Evolutionary conservation across 2,329 filamentous ascomycete species (phyloP), one percentile per base, ranked within the genome.

Genomic region (Mycosphaerella sp.): DNA sequence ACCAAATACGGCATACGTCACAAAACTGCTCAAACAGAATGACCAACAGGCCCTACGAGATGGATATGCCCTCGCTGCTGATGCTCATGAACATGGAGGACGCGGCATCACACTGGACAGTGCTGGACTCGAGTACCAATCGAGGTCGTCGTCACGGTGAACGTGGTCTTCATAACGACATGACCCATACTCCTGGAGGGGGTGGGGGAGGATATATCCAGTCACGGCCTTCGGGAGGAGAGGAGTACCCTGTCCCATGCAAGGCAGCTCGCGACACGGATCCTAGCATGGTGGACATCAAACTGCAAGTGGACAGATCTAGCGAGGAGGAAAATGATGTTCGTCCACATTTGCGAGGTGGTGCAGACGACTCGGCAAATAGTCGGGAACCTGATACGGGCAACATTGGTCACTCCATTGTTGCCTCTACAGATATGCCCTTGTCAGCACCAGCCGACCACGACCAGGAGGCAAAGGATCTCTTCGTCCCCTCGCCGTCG

Each of bases 21-120:
- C 3, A 2, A 13, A 36, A 12, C 17, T 17, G 17, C 6, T 13
- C 13, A 37, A 25, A 41, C 8, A 48, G 2, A 17, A 49, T 49
- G 45, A 42, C 45, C 14, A 49, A 49, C 39, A 17, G 30, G 14
- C 45, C 45, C 1, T 49, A 49, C 17, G 45, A 49, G 17, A 21
- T 42, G 1, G 45, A 49, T 42, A 42, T 49, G 37, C 39, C 45
- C 2, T 35, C 17, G 16, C 17, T 41, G 13, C 21, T 10, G 28
- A 49, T 28, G 18, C 28, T 49, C 25, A 14, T 35, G 28, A 39
- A 13, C 4, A 41, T 41, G 39, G 45, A 49, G 5, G 37, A 49
- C 8, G n/a, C 14, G 6, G 36, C 44, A 8, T 32, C 32, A 21
- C 13, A 27, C 2, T 13, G 21, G 14, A 6, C 36, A 13, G 6